Conservation (phyloP, 805 yeast species). For the Monosporozyma aquatica region DNA sequence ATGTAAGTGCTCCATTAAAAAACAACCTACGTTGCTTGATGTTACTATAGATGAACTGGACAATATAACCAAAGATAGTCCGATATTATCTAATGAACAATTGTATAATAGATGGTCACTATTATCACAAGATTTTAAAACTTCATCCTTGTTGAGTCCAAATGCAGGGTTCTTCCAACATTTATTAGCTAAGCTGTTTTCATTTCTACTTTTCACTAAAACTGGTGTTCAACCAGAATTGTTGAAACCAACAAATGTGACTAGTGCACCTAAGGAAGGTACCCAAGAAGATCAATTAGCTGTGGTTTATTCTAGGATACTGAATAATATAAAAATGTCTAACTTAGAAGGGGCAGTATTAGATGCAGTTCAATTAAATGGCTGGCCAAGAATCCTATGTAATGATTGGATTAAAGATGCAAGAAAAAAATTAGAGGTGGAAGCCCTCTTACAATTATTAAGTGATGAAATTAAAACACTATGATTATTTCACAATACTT, state of each 20-base stretch:
- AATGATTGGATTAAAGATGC: constrained; percentile 87
- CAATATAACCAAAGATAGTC: constrained; percentile 30
- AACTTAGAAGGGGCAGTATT: constrained; percentile 84
- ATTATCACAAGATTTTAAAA: constrained; percentile 76
- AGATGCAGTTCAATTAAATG: constrained; percentile 80
- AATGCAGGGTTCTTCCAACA: constrained; percentile 95
- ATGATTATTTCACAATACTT: too few species aligned
- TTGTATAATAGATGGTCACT: constrained; percentile 70
- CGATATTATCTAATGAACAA: constrained; percentile 71
- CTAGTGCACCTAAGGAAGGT: too few species aligned
- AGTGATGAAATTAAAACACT: constrained; percentile 54
- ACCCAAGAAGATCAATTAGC: constrained; percentile 74
- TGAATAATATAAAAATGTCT: constrained; percentile 62
- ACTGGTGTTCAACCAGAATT: constrained; percentile 47
- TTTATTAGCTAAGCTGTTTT: constrained; percentile 66
- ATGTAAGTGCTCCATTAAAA: constrained; percentile 11
- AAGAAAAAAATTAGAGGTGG: constrained; percentile 81
- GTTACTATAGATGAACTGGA: constrained; percentile 37
- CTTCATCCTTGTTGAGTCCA: constrained; percentile 84
- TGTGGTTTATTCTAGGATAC: constrained; percentile 78
- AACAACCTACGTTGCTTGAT: constrained; percentile 18
- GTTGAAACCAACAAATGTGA: background rate
- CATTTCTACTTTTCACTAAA: constrained; percentile 67
- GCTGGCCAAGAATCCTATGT: constrained; percentile 87
- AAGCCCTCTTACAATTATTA: constrained; percentile 62